These are phyloP conservation scores for Kickxella alabastrina DNA, from an alignment of 192 early-diverging fungal species.

Conservation along the genomic window DNA sequence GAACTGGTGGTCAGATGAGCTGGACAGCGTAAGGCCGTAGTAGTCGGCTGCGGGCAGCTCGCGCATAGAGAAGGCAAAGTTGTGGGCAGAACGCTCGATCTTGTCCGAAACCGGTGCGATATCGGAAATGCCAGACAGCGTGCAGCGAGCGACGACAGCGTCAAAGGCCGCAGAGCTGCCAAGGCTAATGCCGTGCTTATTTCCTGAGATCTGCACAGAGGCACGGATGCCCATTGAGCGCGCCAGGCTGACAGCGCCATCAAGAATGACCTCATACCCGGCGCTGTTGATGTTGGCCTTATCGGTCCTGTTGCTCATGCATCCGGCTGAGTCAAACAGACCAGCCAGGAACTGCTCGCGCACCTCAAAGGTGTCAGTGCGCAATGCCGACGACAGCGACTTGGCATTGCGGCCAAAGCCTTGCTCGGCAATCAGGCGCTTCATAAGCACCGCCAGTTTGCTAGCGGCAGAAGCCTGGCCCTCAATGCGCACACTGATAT, in stretches of 20 bases:
- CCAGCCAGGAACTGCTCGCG: conserved; percentile 46
- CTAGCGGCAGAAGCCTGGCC: background rate
- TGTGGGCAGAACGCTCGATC: background rate
- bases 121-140: background rate
- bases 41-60: conserved; percentile 20
- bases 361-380: conserved; percentile 9
- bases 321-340: conserved; percentile 23
- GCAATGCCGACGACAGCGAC: background rate
- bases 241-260: conserved; percentile 6
- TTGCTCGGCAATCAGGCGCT: background rate
- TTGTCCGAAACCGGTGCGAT: background rate
- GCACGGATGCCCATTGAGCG: conserved; percentile 25
- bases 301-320: background rate
- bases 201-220: background rate
- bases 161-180: conserved; percentile 6
- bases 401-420: background rate
- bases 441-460: conserved; percentile 2
- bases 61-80: background rate
- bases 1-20: conserved; percentile 46
- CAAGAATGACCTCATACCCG: background rate
- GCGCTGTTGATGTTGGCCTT: background rate
- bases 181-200: conserved; percentile 3
- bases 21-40: conserved; percentile 29
- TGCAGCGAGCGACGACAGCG: conserved; percentile 12
- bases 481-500: conserved; percentile 1